Evolutionary conservation across 192 early-diverging fungal species (phyloP).

Genomic region (Piromyces finnis): DNA sequence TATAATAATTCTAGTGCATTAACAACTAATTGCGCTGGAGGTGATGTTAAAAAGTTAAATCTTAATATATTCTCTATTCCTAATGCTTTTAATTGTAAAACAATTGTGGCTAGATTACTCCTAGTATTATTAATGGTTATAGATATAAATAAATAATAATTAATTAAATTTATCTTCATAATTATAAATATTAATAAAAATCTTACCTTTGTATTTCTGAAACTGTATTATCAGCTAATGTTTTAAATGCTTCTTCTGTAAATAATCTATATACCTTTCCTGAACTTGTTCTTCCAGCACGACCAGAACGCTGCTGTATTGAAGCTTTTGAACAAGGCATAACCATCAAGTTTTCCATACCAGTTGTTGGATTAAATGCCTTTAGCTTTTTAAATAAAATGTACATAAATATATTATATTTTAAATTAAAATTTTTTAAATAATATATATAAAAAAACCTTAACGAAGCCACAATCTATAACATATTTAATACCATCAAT

Average conservation of each 20-base stretch:
- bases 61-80: constrained; percentile 64
- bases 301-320: constrained; percentile 19
- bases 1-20: constrained; percentile 53
- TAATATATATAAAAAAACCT: constrained; percentile 22
- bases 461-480: constrained; percentile 64
- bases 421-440: too few species aligned
- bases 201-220: constrained; percentile 31
- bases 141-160: too few species aligned
- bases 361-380: constrained; percentile 12
- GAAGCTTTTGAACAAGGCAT: constrained; percentile 17
- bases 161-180: too few species aligned
- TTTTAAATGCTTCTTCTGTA: constrained; percentile 16
- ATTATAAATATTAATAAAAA: too few species aligned
- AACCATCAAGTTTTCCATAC: constrained; percentile 19
- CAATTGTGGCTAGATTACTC: constrained; percentile 43
- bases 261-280: constrained; percentile 33
- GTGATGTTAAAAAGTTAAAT: constrained; percentile 62
- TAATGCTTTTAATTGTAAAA: constrained; percentile 59
- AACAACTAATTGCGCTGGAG: constrained; percentile 50
- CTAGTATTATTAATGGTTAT: too few species aligned
- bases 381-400: constrained; percentile 27
- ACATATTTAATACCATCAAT: constrained; percentile 60
- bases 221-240: constrained; percentile 7
- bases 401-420: too few species aligned
- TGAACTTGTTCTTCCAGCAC: constrained; percentile 23